phyloP scores from a whole-genome alignment of 805 yeast species.

The Wickerhamiella kurtzmanii region DNA sequence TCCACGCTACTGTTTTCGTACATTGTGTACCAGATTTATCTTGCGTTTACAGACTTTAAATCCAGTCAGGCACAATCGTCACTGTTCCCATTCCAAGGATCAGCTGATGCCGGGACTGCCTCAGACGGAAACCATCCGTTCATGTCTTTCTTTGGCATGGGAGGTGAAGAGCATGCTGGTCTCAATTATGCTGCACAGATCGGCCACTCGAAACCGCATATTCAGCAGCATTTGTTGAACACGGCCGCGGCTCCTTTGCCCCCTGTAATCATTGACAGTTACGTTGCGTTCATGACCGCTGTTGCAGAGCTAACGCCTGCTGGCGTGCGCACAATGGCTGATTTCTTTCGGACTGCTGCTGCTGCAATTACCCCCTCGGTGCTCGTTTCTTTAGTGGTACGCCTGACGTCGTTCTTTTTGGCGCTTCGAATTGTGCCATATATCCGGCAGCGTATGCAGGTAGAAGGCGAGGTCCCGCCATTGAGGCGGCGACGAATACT shows the following conservation, averaged over 20 bases:
- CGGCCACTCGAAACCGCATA: neutral
- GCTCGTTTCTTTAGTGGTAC: constrained; percentile 64
- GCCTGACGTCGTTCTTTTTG: constrained; percentile 73
- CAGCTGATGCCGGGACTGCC: neutral
- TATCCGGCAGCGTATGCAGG: constrained; percentile 23
- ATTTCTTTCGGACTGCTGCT: constrained; percentile 36
- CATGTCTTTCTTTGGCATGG: neutral
- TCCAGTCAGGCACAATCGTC: constrained; percentile 6
- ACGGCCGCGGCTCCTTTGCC: constrained; percentile 24
- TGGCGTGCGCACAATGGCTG: constrained; percentile 29
- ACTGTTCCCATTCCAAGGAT: constrained; percentile 10
- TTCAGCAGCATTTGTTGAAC: neutral
- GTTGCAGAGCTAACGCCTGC: constrained; percentile 30
- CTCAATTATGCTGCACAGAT: neutral
- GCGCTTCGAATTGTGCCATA: constrained; percentile 91
- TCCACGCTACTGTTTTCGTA: constrained; percentile 76
- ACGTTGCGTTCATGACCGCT: constrained; percentile 25
- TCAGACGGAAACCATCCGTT: neutral
- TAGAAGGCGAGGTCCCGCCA: constrained; percentile 7
- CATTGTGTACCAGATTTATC: constrained; percentile 84
- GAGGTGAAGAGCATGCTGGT: neutral
- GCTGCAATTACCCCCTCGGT: constrained; percentile 70
- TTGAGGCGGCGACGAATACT: constrained; percentile 15
- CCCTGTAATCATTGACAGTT: constrained; percentile 28
- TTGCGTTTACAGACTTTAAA: constrained; percentile 79